Evolutionary conservation across 192 early-diverging fungal genomes (phyloP), one percentile per base, ranked within the genome.

Genomic region (Backusella westeae): DNA sequence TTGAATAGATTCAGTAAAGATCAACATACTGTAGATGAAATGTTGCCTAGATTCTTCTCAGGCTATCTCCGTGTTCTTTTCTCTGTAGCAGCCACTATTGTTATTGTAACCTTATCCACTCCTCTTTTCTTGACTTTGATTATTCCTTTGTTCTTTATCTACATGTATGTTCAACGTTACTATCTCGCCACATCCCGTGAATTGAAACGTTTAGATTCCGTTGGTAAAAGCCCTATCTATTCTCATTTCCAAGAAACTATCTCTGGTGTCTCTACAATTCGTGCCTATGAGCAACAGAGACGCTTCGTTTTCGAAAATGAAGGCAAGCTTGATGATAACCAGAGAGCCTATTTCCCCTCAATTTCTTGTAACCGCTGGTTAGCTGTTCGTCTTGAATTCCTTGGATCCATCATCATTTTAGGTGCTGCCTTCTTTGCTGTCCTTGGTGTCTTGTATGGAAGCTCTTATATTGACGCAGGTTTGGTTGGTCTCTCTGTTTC

Each of bases 1-100:
- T 78, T 96, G 35, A 95, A 98, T 75, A 90, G 96, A n/a, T 96
- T 98, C 80, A 92, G 93, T 67, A 95, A 94, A 73, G 96, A 98
- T 78, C 89, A 93, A 76, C 89, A 91, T 78, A 91, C 90, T 34
- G 83, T 95, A 8, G 96, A 96, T 74, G 93, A 95, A 77, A 79
- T 87, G 19, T 80, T 94, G 12, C 91, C 91, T 21, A 75, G 87
- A 41, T 82, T 83, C 15, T 87, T 92, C 63, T 69, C 78, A 23
- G 83, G 75, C 17, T 94, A 85, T 69, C 84, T 89, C 68, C 77
- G 79, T 34, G 78, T 76, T n/a, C 49, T 80, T 1, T 78, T 83
- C 74, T 76, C 80, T 34, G 87, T 90, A n/a, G 68, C 85, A 2
- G 77, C 86, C 9, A 88, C 85, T 2, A 36, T 87, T 42, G 32